Conservation (phyloP, 352 stramenopile species). For the Phytophthora brassicae region DNA sequence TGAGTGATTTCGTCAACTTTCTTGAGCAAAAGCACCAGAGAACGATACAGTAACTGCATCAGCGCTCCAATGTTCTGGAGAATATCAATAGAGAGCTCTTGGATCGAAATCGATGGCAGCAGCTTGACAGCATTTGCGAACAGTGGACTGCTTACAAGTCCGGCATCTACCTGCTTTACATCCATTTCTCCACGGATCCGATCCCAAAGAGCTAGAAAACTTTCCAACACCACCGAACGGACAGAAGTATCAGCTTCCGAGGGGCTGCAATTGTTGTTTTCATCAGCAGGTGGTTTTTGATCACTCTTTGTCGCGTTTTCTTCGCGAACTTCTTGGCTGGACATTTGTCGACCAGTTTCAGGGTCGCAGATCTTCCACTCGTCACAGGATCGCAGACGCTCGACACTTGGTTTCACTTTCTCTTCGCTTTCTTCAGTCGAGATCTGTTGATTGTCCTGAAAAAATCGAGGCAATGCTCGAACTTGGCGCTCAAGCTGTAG, state of each 20-base stretch:
- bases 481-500: constrained; percentile 63
- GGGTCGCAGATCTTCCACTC: constrained; percentile 88
- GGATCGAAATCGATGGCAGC: constrained; percentile 21
- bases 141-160: constrained; percentile 21
- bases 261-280: constrained; percentile 14
- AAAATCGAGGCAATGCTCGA: constrained; percentile 64
- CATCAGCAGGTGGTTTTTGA: not conserved
- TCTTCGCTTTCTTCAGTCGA: constrained; percentile 13
- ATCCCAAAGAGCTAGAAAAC: constrained; percentile 31
- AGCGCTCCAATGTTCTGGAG: constrained; percentile 21
- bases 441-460: constrained; percentile 51
- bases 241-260: constrained; percentile 2
- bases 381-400: constrained; percentile 71
- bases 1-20: constrained; percentile 2
- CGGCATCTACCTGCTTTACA: constrained; percentile 18
- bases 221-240: constrained; percentile 20
- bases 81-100: constrained; percentile 17
- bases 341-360: constrained; percentile 57
- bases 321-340: constrained; percentile 7
- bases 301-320: not conserved
- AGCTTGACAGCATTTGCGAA: constrained; percentile 26
- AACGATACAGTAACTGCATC: constrained; percentile 32
- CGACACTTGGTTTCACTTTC: constrained; percentile 63
- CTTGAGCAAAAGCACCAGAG: constrained; percentile 29
- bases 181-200: constrained; percentile 30